Evolutionary conservation across 129 eudicot genomes (phyloP), one percentile per base, ranked within the genome.

Genomic region (Pseudognaphalium luteoalbum): DNA sequence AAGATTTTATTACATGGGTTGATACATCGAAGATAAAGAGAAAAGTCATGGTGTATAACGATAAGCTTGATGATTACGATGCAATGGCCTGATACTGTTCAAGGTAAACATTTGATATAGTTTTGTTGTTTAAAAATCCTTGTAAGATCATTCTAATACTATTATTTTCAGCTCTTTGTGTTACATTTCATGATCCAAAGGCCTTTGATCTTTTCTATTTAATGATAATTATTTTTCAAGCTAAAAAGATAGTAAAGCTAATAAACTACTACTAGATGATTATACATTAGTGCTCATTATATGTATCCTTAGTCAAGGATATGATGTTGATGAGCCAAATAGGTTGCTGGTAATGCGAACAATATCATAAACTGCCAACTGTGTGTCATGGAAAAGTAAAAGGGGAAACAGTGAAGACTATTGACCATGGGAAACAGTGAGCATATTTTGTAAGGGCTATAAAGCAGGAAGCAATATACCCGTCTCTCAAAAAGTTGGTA

Each of bases 1-100:
- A 94, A 83, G 97, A 94, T 85, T 89, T 91, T 52, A 80, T 94
- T 2, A 94, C 98, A 17, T 93, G 98, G 98, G 98, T 88, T 6
- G 98, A 88, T 87, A 83, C 97, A 29, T 93, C 98, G 59, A 93
- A 91, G 90, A 90, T 93, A 4, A 93, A 82, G 88, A 88, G 88
- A 78, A 90, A 88, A 75, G 96, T 93, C 59, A 83, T 88, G 81
- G 88, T 87, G 74, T 93, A 93, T 79, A 91, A 94, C 21, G 96
- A 88, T 44, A 87, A 88, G 87, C 66, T 94, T 67, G 99, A 94
- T 73, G 99, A 94, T 80, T 94, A 94, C 39, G 99, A 94, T 68
- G 91, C 87, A 39, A 81, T 94, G 91, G 82, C 68, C 77, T 93
- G 60, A 89, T 28, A 63, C 30, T n/a, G 14, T 63, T 63, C 39